Evolutionary conservation across 306 rosid genomes (phyloP), one percentile per base, ranked within the genome.

Genomic region (Cicer chorassanicum): DNA sequence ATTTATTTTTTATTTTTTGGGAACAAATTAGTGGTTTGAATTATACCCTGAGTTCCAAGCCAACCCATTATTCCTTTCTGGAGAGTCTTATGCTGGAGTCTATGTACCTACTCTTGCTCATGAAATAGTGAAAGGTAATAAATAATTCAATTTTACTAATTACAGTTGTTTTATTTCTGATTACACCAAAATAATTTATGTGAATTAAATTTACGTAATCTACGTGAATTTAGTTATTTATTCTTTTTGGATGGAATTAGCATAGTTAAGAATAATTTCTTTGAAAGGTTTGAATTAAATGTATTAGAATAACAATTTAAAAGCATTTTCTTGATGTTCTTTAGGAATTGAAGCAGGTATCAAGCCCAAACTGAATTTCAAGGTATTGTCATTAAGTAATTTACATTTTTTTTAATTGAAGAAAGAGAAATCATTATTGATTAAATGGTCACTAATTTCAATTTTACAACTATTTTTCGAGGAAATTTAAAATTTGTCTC

Each of bases 51-150:
- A 89, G 82, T 93, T 85, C 78, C 89, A 69, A 74, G 9, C 87
- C 64, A 93, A 93, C 55, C 91, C 85, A 0, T 88, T 93, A 46
- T 89, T 82, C 70, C 80, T 93, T 65, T n/a, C 89, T 7, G 98
- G 98, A 67, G 98, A 93, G 84, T 93, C 98, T 14, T 93, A 86
- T 79, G 98, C 91, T 71, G 98, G 97, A 76, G 45, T 93, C 46
- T 93, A 91, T 77, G 93, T 93, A 69, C 98, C 98, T 19, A 93
- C 98, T 56, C 96, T 93, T 64, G 85, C 96, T 76, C 24, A 39
- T 67, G 82, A 84, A 88, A 82, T 93, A n/a, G 85, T 54, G 8
- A 81, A 89, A 86, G 98, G 98, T 93, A 90, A 38, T 76, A 6
- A 62, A 43, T 60, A 57, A 2, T 24, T 24, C 34, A 24, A 24